Evolutionary conservation across 768 basidiomycete species (phyloP).

Genomic region (Mycena galopus): DNA sequence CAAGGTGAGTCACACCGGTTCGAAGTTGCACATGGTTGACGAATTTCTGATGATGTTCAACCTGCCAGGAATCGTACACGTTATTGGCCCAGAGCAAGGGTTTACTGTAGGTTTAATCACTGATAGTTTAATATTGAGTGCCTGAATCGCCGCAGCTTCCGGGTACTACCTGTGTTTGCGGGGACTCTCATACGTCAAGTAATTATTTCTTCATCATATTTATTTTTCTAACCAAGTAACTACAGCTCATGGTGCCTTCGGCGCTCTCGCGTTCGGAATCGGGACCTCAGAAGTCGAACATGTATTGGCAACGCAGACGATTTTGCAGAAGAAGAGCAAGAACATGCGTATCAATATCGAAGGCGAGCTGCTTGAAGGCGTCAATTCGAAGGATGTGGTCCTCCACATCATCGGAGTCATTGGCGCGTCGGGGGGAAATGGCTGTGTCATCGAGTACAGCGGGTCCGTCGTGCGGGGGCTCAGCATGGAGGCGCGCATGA

Average conservation of each 20-base stretch:
- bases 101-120: conserved; percentile 71
- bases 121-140: conserved; percentile 5
- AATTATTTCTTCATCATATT: conserved; percentile 40
- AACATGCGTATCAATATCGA: conserved; percentile 94
- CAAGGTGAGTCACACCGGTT: conserved; percentile 67
- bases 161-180: conserved; percentile 88
- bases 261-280: conserved; percentile 92
- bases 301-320: conserved; percentile 91
- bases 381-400: conserved; percentile 91
- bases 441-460: conserved; percentile 89
- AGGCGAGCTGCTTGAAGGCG: conserved; percentile 82
- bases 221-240: neutral
- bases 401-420: conserved; percentile 91
- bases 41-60: conserved; percentile 3
- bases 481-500: conserved; percentile 93
- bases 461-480: conserved; percentile 88
- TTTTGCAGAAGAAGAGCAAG: conserved; percentile 90
- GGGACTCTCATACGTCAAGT: conserved; percentile 95
- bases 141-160: conserved; percentile 62
- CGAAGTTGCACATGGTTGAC: neutral
- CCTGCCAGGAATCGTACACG: conserved; percentile 87
- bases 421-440: conserved; percentile 91
- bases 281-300: conserved; percentile 96
- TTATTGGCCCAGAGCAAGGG: conserved; percentile 95
- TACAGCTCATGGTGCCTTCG: conserved; percentile 91